Evolutionary conservation across 352 stramenopile genomes (phyloP).

Genomic region (Pythium dissotocum): DNA sequence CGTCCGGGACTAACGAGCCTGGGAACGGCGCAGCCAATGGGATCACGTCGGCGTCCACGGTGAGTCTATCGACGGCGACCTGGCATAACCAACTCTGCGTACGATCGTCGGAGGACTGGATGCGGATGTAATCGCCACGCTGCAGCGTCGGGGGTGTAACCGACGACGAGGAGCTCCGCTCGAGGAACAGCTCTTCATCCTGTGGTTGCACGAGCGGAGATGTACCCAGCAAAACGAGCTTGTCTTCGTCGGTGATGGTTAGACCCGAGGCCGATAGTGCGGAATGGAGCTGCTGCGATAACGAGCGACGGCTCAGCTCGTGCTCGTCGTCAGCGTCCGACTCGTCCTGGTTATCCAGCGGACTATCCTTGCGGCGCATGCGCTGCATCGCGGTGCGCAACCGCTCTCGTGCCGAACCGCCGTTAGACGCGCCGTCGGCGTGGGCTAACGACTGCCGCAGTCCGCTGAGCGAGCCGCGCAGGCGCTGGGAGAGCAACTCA

Average conservation of each 20-base stretch:
- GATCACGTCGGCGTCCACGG: conserved; percentile 23
- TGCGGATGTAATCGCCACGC: conserved; percentile 28
- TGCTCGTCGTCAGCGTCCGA: background rate
- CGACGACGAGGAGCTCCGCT: conserved; percentile 2
- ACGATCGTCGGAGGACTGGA: conserved; percentile 23
- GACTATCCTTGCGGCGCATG: conserved; percentile 11
- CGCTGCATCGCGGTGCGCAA: conserved; percentile 23
- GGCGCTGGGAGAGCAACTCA: conserved; percentile 21
- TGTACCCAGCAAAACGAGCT: conserved; percentile 23
- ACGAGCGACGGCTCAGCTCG: background rate
- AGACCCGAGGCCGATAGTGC: conserved; percentile 19
- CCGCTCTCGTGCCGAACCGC: conserved; percentile 1
- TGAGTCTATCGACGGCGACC: conserved; percentile 19
- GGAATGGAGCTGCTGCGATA: conserved; percentile 7
- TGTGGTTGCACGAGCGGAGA: conserved; percentile 27
- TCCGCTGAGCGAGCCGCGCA: conserved; percentile 18
- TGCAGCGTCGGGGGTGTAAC: conserved; percentile 6
- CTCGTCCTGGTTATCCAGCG: conserved; percentile 6
- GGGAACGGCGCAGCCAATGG: conserved; percentile 25
- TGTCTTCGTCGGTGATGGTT: conserved; percentile 11
- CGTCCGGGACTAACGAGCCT: conserved; percentile 23
- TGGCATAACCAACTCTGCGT: conserved; percentile 28
- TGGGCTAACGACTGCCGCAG: conserved; percentile 28
- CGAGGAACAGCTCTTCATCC: conserved; percentile 29
- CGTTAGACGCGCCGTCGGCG: conserved; percentile 10